Conservation (phyloP, 2,329 filamentous ascomycete genomes). For the Sarocladium oryzae region DNA sequence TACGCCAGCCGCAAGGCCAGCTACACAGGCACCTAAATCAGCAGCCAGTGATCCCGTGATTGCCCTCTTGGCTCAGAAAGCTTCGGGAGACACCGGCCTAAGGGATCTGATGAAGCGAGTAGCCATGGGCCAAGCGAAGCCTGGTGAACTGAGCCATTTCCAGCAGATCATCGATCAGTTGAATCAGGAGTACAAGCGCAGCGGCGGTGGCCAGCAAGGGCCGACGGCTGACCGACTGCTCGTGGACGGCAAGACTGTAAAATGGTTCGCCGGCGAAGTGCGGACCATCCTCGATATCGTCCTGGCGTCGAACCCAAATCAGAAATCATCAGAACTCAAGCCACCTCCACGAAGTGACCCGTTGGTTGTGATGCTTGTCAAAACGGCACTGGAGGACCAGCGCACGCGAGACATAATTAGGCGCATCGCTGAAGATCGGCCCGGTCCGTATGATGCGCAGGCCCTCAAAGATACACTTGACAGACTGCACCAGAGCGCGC, state of each 20-base stretch:
- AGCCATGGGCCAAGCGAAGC: slow-evolving; percentile 65
- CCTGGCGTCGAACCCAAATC: slow-evolving; percentile 49
- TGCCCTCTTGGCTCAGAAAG: slow-evolving; percentile 68
- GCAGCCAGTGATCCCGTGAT: slow-evolving; percentile 66
- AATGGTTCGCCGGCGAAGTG: slow-evolving; percentile 54
- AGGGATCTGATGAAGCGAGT: slow-evolving; percentile 80
- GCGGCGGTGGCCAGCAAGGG: slow-evolving; percentile 41
- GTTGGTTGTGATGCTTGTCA: slow-evolving; percentile 50
- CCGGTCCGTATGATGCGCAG: slow-evolving; percentile 44
- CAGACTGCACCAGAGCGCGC: slow-evolving; percentile 36
- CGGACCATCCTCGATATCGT: slow-evolving; percentile 52
- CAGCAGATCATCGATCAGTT: slow-evolving; percentile 77
- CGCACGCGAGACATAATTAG: slow-evolving; percentile 44
- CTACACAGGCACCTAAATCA: slow-evolving; percentile 17
- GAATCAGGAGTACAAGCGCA: slow-evolving; percentile 52
- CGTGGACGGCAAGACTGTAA: slow-evolving; percentile 49
- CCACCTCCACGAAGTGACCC: slow-evolving; percentile 49
- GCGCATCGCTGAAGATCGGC: slow-evolving; percentile 45
- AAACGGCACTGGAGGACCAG: slow-evolving; percentile 47
- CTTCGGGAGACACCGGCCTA: slow-evolving; percentile 64
- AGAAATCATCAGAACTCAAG: slow-evolving; percentile 45
- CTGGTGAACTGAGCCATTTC: slow-evolving; percentile 67
- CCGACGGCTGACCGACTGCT: slow-evolving; percentile 49
- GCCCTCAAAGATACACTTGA: slow-evolving; percentile 50
- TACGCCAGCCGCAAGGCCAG: slow-evolving; percentile 8